phyloP scores from a whole-genome alignment of 2,329 filamentous ascomycete species.

The Fusarium pilosicola region DNA sequence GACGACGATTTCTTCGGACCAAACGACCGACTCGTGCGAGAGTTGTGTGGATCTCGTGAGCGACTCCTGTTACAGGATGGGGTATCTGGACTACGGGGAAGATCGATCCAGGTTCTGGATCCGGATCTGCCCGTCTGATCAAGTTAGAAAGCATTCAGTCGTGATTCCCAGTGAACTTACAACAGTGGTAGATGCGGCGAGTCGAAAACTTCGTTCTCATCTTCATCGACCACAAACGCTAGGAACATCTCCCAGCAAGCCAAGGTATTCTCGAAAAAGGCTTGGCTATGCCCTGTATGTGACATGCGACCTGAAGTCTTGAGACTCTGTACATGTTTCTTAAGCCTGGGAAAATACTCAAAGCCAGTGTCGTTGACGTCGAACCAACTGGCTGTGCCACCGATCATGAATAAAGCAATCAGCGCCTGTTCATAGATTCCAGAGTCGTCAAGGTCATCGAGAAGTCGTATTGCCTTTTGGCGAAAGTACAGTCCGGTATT shows the following conservation, averaged over 20 bases:
- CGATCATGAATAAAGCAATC: neutral
- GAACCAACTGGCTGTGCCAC: neutral
- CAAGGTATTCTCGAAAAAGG: neutral
- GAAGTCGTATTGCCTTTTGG: neutral
- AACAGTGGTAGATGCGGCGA: fast-evolving
- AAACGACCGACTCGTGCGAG: neutral
- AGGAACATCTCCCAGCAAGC: neutral
- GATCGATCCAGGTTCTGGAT: neutral
- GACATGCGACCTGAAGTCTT: neutral
- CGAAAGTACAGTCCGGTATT: neutral
- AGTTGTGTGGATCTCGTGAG: neutral
- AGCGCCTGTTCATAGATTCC: neutral
- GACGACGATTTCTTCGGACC: neutral
- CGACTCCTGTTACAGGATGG: neutral
- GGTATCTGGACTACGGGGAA: neutral
- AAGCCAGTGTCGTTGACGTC: neutral
- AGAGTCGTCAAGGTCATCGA: neutral
- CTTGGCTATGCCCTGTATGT: fast-evolving
- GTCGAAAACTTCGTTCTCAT: neutral
- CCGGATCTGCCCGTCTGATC: fast-evolving
- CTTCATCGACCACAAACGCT: neutral
- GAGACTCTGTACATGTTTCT: neutral
- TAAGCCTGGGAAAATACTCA: neutral
- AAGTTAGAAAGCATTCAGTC: fast-evolving
- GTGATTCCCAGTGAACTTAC: neutral